Base-by-base conservation (phyloP, 768 basidiomycete genomes). In the Candolleomyces efflorescens region DNA sequence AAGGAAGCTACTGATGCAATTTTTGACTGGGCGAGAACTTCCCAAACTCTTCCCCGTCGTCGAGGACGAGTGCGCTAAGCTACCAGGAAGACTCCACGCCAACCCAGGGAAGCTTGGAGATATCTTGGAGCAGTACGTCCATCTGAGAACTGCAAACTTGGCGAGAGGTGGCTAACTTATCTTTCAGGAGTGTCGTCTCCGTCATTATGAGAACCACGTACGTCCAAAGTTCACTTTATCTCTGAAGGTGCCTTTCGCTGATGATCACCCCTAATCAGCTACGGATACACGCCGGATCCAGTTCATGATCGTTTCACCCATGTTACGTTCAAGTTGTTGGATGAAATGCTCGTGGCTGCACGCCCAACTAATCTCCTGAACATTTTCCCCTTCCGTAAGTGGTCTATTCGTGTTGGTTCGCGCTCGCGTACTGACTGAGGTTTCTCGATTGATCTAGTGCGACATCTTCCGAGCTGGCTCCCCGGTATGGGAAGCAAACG, bases 321-420 rank as follows among this genome's bases (percentile, higher is more conserved):
- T 36, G 22, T 53, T 3, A 53, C 51, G 7, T 53, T 53, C 37
- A 53, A 37, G 37, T n/a, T 53, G 13, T 20, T 53, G 9, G 51
- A 53, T 20, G 51, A 53, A n/a, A 53, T 53, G 51, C 51, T 53
- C 15, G 51, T 53, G 13, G 51, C 51, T 1, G 51, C 51, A 18
- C 32, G 51, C 5, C 51, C 51, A 13, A 53, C 51, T 36, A 53
- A 53, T 20, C 7, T 38, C 5, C 32, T 53, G 5, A 53, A 53
- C 20, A 39, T 53, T 20, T 23, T 39, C 32, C 37, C 51, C 32
- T 53, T 53, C 51, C 5, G 49, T 27, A 51, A 32, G 32, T 32
- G 1, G 7, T 32, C 32, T 7, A 5, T 32, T 32, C 11, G 32
- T 32, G 11, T 11, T 32, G 5, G 32, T 44, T 22, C 2, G 10